These are phyloP conservation scores for Seiridium cupressi DNA, from an alignment of 2,329 filamentous ascomycete species.

Conservation along the genomic window DNA sequence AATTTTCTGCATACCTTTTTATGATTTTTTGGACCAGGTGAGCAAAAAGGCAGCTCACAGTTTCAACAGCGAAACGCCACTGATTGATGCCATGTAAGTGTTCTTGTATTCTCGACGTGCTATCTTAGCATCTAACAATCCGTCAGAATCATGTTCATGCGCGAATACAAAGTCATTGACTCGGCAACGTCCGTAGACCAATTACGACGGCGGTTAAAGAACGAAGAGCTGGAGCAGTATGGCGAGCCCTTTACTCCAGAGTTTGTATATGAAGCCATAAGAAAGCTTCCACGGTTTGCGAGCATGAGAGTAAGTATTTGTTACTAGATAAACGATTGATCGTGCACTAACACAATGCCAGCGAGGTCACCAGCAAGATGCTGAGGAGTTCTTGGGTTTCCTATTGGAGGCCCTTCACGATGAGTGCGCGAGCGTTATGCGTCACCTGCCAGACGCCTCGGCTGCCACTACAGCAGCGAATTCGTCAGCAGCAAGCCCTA, in stretches of 20 bases:
- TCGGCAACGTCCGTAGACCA: conserved; percentile 73
- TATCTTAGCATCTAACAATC: background rate
- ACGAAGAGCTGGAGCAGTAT: conserved; percentile 81
- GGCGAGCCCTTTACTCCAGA: conserved; percentile 91
- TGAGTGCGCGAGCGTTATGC: conserved; percentile 80
- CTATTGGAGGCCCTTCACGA: conserved; percentile 90
- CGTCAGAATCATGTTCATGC: conserved; percentile 87
- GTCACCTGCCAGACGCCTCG: conserved; percentile 37
- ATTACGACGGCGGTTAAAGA: conserved; percentile 72
- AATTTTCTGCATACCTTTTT: conserved; percentile 91
- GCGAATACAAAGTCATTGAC: conserved; percentile 84
- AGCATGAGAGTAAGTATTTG: conserved; percentile 74
- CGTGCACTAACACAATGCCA: conserved; percentile 32
- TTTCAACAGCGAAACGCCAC: conserved; percentile 91
- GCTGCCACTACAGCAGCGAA: conserved; percentile 23
- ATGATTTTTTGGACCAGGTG: conserved; percentile 86
- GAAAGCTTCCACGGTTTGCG: conserved; percentile 80
- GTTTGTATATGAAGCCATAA: conserved; percentile 92
- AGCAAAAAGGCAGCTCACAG: conserved; percentile 81
- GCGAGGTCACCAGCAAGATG: conserved; percentile 96
- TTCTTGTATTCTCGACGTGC: background rate
- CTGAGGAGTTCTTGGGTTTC: conserved; percentile 94
- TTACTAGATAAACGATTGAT: conserved; percentile 4
- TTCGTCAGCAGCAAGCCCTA: conserved; percentile 29
- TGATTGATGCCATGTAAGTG: conserved; percentile 88